phyloP scores from a whole-genome alignment of 2,329 filamentous ascomycete species.

The Aspergillus ochraceus region DNA sequence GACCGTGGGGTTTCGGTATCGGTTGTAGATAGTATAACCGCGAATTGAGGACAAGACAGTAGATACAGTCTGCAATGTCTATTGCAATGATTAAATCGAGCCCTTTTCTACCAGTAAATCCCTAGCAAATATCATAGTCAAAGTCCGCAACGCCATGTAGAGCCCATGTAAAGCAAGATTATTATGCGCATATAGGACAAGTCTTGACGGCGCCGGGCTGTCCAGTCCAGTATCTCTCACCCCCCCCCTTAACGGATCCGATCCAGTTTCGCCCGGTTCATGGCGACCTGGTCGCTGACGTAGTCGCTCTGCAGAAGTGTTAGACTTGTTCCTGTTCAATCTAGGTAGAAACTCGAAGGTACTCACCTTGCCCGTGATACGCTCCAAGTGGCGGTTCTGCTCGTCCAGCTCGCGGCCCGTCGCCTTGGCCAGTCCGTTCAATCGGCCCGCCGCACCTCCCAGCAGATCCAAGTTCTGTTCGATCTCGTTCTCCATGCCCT shows the following conservation, averaged over 20 bases:
- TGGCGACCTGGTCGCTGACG: conserved; percentile 77
- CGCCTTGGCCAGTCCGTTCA: conserved; percentile 72
- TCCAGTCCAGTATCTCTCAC: conserved; percentile 11
- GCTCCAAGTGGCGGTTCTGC: conserved; percentile 76
- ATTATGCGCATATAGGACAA: conserved; percentile 16
- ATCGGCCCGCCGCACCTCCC: conserved; percentile 61
- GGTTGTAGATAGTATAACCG: conserved; percentile 24
- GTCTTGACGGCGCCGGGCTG: conserved; percentile 33
- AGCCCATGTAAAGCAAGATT: conserved; percentile 15
- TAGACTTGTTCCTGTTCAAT: conserved; percentile 15
- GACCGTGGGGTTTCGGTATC: conserved; percentile 60
- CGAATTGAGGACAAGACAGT: not conserved
- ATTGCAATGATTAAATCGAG: not conserved
- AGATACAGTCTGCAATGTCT: not conserved
- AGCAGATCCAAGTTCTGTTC: conserved; percentile 64
- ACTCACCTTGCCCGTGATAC: conserved; percentile 74
- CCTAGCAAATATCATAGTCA: not conserved
- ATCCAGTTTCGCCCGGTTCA: conserved; percentile 72
- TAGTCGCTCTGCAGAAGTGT: conserved; percentile 65
- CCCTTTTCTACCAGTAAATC: not conserved
- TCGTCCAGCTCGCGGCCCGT: conserved; percentile 73
- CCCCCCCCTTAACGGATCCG: conserved; percentile 43
- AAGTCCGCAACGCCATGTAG: not conserved
- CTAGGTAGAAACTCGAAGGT: not conserved
- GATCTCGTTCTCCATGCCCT: conserved; percentile 71